phyloP scores from a whole-genome alignment of 768 basidiomycete species.

The Phaffia tasmanica region DNA sequence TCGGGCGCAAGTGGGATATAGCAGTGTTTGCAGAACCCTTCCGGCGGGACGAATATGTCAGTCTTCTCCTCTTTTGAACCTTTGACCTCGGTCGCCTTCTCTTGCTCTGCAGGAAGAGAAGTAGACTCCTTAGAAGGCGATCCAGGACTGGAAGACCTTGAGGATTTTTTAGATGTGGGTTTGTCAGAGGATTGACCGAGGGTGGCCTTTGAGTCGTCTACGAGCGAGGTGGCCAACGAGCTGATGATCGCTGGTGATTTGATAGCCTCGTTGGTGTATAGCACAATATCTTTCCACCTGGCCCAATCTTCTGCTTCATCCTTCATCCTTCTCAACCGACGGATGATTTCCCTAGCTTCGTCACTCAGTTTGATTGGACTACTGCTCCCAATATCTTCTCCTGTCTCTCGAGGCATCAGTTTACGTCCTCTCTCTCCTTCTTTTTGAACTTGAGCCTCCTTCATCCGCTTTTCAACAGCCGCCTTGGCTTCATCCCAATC shows the following conservation, averaged over 20 bases:
- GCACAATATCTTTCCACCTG: slow-evolving; percentile 39
- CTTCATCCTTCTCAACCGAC: slow-evolving; percentile 35
- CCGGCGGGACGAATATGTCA: slow-evolving; percentile 15
- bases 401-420: slow-evolving; percentile 27
- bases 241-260: slow-evolving; percentile 14
- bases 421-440: slow-evolving; percentile 10
- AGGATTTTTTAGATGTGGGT: background rate
- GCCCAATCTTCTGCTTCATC: slow-evolving; percentile 39
- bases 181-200: slow-evolving; percentile 10
- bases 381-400: slow-evolving; percentile 31
- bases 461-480: background rate
- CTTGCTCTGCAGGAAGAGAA: background rate
- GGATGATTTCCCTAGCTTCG: slow-evolving; percentile 38
- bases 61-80: background rate
- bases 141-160: slow-evolving; percentile 8
- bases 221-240: slow-evolving; percentile 14
- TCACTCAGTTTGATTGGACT: slow-evolving; percentile 37
- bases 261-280: slow-evolving; percentile 32
- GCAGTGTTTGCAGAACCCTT: slow-evolving; percentile 71
- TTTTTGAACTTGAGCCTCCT: background rate
- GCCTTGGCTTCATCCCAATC: slow-evolving; percentile 24
- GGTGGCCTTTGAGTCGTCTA: slow-evolving; percentile 16
- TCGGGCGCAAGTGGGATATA: slow-evolving; percentile 88
- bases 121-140: slow-evolving; percentile 44
- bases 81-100: slow-evolving; percentile 31